Percentiles rank a stretch among this genome's conserved stretches.
Evolutionary conservation across 2,329 filamentous ascomycete genomes (phyloP).

Genomic region (Botrytis tulipae): DNA sequence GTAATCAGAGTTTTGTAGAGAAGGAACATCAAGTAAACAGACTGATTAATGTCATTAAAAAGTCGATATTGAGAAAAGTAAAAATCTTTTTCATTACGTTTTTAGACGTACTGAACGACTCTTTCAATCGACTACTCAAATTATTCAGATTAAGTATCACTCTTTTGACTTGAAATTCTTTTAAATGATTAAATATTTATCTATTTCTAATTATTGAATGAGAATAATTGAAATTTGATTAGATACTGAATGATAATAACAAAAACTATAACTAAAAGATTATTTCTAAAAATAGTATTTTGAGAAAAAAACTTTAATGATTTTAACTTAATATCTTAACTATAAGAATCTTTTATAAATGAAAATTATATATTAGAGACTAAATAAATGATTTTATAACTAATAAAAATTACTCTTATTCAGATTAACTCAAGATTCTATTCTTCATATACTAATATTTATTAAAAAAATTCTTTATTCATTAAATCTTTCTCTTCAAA

Average conservation of each 20-base stretch:
- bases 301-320: too few relatives aligned
- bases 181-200: not conserved
- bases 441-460: not conserved
- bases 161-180: accelerated
- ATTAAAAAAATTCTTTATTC: not conserved
- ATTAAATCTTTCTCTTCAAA: too few relatives aligned
- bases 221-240: too few relatives aligned
- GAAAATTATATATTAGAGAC: not conserved
- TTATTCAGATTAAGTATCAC: too few relatives aligned
- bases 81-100: not conserved
- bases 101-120: not conserved
- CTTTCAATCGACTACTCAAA: not conserved
- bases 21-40: not conserved
- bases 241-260: too few relatives aligned
- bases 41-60: not conserved
- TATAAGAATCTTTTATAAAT: not conserved
- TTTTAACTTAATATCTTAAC: too few relatives aligned
- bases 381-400: not conserved
- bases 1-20: not conserved
- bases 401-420: not conserved
- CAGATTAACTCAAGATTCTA: not conserved
- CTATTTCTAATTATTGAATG: not conserved
- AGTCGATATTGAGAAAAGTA: too few relatives aligned
- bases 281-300: too few relatives aligned
- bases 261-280: too few relatives aligned